phyloP scores from a whole-genome alignment of 139 green algal genomes.

The Microglena sp. region DNA sequence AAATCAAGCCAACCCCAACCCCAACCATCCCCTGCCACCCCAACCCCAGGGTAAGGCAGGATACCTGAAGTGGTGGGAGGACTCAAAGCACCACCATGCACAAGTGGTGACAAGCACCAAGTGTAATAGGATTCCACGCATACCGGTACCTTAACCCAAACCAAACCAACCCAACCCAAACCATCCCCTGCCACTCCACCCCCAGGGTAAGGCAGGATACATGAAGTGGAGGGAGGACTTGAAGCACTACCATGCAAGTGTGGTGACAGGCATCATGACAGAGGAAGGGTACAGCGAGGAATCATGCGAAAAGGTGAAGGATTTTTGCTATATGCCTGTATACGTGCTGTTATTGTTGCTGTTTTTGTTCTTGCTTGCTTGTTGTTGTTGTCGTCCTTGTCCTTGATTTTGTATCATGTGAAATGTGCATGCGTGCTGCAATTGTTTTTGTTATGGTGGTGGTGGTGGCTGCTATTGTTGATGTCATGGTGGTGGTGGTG shows the following conservation, averaged over 20 bases:
- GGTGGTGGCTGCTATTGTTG: no score
- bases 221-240: constrained; percentile 46
- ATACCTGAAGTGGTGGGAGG: constrained; percentile 48
- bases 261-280: constrained; percentile 27
- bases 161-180: no score
- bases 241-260: constrained; percentile 33
- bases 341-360: background rate
- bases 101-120: constrained; percentile 24
- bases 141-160: no score
- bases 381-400: background rate
- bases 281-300: constrained; percentile 26
- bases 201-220: constrained; percentile 35
- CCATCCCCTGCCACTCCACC: no score
- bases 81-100: constrained; percentile 36
- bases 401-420: no score
- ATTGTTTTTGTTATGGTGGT: no score
- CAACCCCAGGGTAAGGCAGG: constrained; percentile 23
- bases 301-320: constrained; percentile 7
- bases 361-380: background rate
- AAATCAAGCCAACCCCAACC: no score
- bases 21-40: no score
- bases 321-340: background rate
- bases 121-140: no score
- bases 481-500: no score
- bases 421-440: no score